These are phyloP conservation scores for Rubia tinctorum DNA, from an alignment of 305 asterid species.

Conservation along the genomic window DNA sequence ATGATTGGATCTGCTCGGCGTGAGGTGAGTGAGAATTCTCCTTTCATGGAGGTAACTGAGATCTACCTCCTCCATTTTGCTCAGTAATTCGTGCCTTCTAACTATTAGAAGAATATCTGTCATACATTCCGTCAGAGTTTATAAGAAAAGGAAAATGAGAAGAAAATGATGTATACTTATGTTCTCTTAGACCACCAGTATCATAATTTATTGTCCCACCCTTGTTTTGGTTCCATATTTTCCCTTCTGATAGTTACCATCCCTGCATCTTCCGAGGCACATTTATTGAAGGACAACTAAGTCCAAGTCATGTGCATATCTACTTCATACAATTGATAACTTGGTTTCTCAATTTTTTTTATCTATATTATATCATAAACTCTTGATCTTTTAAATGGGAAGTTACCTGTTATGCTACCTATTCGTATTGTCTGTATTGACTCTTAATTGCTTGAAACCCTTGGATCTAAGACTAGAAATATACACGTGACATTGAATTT, in stretches of 20 bases:
- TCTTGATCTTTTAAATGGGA: neutral
- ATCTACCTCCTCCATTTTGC: neutral
- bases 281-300: neutral
- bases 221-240: neutral
- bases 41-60: neutral
- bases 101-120: neutral
- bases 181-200: neutral
- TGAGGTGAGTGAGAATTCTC: constrained; percentile 52
- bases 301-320: neutral
- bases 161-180: neutral
- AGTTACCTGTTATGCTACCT: neutral
- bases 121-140: neutral
- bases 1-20: constrained; percentile 94
- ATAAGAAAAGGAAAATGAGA: neutral
- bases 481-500: neutral
- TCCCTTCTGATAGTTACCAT: neutral
- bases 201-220: neutral
- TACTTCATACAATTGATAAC: neutral
- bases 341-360: neutral
- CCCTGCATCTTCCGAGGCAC: neutral
- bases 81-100: neutral
- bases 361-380: neutral
- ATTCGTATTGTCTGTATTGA: neutral
- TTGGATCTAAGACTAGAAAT: neutral
- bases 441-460: neutral